These are phyloP conservation scores for Rhododendron mucronatum DNA, from an alignment of 148 eudicot species.

Conservation along the genomic window DNA sequence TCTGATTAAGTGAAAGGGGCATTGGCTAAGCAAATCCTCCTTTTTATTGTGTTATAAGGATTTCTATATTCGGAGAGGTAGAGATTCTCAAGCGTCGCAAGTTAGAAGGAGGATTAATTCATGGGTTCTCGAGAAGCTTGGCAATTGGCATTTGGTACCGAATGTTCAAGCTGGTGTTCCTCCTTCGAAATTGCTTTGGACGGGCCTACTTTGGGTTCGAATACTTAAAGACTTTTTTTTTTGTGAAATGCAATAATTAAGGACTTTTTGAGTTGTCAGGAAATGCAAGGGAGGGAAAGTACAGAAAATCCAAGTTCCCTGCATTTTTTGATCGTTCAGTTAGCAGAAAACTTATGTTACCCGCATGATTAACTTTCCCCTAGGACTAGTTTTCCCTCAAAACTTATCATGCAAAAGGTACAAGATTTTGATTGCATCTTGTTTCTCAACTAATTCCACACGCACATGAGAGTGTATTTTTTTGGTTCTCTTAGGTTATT, in stretches of 20 bases:
- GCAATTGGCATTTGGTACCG: background rate
- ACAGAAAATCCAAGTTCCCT: background rate
- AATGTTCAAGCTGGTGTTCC: background rate
- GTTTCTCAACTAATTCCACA: background rate
- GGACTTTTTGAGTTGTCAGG: background rate
- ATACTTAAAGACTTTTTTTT: background rate
- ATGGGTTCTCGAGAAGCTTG: background rate
- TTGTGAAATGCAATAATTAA: too few species aligned
- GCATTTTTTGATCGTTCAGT: background rate
- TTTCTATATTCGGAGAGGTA: background rate
- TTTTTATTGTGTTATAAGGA: background rate
- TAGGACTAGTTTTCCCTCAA: background rate
- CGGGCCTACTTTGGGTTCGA: background rate
- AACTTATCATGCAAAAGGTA: background rate
- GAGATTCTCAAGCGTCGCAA: background rate
- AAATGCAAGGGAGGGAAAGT: background rate
- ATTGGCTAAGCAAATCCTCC: background rate
- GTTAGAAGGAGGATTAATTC: background rate
- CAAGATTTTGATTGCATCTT: background rate
- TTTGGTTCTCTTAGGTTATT: background rate
- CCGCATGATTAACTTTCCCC: background rate
- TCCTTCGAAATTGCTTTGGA: background rate
- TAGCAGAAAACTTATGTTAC: background rate
- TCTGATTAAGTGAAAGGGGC: background rate
- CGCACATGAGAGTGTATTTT: background rate